phyloP scores from a whole-genome alignment of 192 early-diverging fungal genomes.

The Anaeromyces robustus region DNA sequence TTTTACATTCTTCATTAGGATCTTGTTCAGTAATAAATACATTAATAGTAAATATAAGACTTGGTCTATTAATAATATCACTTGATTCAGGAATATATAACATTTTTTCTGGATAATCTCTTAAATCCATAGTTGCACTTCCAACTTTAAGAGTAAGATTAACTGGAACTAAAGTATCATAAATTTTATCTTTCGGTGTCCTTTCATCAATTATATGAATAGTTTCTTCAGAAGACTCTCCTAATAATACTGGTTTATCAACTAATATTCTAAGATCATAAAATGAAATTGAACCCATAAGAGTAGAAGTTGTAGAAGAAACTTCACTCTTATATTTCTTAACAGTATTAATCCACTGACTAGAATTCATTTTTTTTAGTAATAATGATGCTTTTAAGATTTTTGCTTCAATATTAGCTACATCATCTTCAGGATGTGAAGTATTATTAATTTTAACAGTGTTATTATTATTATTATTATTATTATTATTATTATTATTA shows the following conservation, averaged over 20 bases:
- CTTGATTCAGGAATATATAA: not conserved
- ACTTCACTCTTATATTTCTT: not conserved
- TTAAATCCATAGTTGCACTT: not conserved
- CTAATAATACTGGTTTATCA: not conserved
- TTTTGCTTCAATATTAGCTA: not conserved
- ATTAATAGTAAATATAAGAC: not conserved
- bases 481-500: not conserved
- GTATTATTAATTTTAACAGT: not conserved
- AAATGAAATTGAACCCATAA: not conserved
- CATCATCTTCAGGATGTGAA: not conserved
- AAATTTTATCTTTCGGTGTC: not conserved
- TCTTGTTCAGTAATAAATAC: not conserved
- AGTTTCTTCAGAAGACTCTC: not conserved
- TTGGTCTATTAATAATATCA: not conserved
- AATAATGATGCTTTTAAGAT: not conserved
- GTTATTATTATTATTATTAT: not conserved
- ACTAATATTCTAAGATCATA: not conserved
- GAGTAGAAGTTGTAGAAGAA: not conserved
- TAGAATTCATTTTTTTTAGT: not conserved
- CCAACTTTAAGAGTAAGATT: not conserved
- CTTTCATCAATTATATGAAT: not conserved
- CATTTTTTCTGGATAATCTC: not conserved
- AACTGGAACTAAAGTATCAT: not conserved
- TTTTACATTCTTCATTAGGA: not conserved
- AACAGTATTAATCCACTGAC: not conserved